Base-by-base conservation (phyloP, 495 filamentous ascomycete species). In the Neurospora pannonica region DNA sequence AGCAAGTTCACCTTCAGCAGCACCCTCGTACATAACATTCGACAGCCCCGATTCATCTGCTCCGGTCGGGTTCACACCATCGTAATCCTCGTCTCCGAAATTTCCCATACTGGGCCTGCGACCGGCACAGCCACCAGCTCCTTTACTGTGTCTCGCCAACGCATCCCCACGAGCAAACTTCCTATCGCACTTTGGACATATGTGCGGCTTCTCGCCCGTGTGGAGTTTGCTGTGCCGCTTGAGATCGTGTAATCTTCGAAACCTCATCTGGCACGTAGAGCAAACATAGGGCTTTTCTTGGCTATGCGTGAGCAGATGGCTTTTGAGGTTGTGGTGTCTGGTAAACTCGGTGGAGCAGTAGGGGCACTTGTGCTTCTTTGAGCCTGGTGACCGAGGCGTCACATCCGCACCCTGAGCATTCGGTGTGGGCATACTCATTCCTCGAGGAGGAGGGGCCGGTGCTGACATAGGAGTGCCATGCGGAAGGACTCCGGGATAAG, bases 281-380 rank as follows among this genome's bases (percentile, higher is more conserved):
- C 96, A 99, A 31, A 93, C 89, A 79, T 94, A 99, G 0, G 96
- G 96, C 81, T 99, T 99, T 82, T 98, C 97, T 83, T 99, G 96
- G 76, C 95, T 97, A 79, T 99, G 96, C 0, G 96, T 99, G 74
- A 99, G 89, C 40, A 99, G 88, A 84, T 99, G 96, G 75, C 94
- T 97, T 82, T 99, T 99, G n/a, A 99, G 89, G 76, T 99, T 99
- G 80, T 99, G 96, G 79, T 98, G 97, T 11, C 96, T 89, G 11
- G 96, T 99, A 78, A 99, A 99, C 78, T 97, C 95, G 9, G 97
- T 97, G 5, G 93, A 87, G 85, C 96, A 99, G 82, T 97, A 97
- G 3, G 92, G 94, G 78, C 96, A 99, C 75, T 95, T 97, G 83
- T 99, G 95, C 77, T 96, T 96, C 82, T 97, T 97, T 5, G 80